A percentile compares a stretch with the other conserved stretches of the same genome.
phyloP scores from a whole-genome alignment of 164 flowering plant species.

The Aristolochia californica region DNA sequence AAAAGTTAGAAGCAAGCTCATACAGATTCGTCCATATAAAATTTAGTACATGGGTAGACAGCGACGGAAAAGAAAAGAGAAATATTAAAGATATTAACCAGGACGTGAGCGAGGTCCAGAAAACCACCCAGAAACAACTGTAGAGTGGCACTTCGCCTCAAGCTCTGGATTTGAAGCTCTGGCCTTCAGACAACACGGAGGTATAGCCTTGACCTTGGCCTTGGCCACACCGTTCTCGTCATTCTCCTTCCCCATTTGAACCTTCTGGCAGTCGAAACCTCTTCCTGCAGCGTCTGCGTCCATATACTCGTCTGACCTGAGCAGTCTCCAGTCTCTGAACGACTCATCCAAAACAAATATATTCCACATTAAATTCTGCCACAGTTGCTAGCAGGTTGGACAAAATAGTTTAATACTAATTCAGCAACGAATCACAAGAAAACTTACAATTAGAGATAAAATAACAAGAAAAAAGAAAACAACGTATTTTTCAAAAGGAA shows the following conservation, averaged over 20 bases:
- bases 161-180: slow-evolving; percentile 55
- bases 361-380: background rate
- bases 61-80: background rate
- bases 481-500: background rate
- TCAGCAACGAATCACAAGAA: too few relatives aligned
- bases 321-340: slow-evolving; percentile 57
- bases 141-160: slow-evolving; percentile 74
- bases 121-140: slow-evolving; percentile 99
- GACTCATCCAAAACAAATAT: background rate
- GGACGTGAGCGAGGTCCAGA: slow-evolving; percentile 42
- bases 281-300: slow-evolving; percentile 54
- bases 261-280: slow-evolving; percentile 77
- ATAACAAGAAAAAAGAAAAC: background rate
- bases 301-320: slow-evolving; percentile 59
- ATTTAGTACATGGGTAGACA: background rate
- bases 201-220: slow-evolving; percentile 28
- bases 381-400: too few relatives aligned
- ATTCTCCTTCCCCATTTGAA: slow-evolving; percentile 74
- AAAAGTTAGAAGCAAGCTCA: background rate
- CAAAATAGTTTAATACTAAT: too few relatives aligned
- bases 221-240: slow-evolving; percentile 10
- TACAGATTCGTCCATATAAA: background rate
- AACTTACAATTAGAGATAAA: background rate
- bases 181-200: slow-evolving; percentile 87
- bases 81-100: slow-evolving; percentile 30